Evolutionary conservation across 192 early-diverging fungal species (phyloP), one percentile per base, ranked within the genome.

Genomic region (Coemansia sp.): DNA sequence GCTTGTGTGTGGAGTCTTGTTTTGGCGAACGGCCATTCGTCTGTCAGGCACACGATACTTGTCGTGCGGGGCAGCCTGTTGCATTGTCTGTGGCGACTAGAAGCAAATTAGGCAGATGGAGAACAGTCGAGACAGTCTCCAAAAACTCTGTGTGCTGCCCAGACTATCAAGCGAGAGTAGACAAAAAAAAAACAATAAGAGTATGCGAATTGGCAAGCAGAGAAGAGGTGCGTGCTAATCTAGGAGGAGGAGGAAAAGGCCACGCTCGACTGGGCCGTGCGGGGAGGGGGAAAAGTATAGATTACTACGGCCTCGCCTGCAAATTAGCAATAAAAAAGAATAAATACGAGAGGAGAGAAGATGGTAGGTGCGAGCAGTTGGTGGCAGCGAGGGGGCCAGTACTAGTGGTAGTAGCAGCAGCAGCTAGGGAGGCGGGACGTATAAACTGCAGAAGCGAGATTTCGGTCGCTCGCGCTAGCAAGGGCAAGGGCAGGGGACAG

Each of bases 1-100:
- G 64, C 80, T 73, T 51, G 80, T 62, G 58, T 70, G 80, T 29
- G 66, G 79, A 17, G 65, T 59, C 69, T 76, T 73, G 68, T 69
- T 71, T 59, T 66, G 73, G 53, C 66, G 79, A 31, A 64, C 61
- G 45, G 71, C 70, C 69, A 75, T 76, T 51, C 79, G 66, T 64
- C 71, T 75, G 59, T 82, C 73, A 20, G 71, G 64, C 58, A 71
- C 73, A 53, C 68, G 71, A 54, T 74, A 74, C 73, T 80, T 80
- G 77, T 80, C 71, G 71, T 80, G 77, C 25, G 69, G 60, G 15
- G 64, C 59, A 27, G 77, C 60, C 65, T 80, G 77, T 39, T 80
- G 72, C 77, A 80, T 80, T 53, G 49, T 53, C 49, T 53, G 49
- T 29, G 49, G 49, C 29, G 27, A 22, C 40, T 59, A 57, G 38